Conservation (phyloP, 306 rosid species). For the Purshia tridentata region DNA sequence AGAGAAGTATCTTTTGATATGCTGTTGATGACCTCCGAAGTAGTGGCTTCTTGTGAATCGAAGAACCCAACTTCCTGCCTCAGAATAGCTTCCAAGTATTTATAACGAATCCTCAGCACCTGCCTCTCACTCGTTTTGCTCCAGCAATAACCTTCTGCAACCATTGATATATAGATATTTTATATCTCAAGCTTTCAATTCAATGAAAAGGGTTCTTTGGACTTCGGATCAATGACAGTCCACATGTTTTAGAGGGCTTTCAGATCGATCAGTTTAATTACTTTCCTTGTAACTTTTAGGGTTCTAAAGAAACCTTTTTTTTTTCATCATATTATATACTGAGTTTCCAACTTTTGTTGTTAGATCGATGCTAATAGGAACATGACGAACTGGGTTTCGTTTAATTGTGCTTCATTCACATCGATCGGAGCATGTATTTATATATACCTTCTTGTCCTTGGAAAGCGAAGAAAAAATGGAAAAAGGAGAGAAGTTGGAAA, state of each 20-base stretch:
- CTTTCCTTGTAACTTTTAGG: neutral
- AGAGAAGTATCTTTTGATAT: slow-evolving; percentile 88
- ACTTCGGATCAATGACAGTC: neutral
- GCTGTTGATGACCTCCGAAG: slow-evolving; percentile 77
- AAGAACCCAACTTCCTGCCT: slow-evolving; percentile 92
- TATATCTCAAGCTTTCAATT: neutral
- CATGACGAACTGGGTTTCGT: slow-evolving; percentile 6
- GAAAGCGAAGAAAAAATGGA: slow-evolving; percentile 31
- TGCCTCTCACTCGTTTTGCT: slow-evolving; percentile 96
- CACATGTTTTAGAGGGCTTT: neutral
- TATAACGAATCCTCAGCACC: slow-evolving; percentile 75
- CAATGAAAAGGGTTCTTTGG: neutral
- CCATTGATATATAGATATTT: neutral
- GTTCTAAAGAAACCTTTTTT: neutral
- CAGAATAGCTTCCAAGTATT: slow-evolving; percentile 84
- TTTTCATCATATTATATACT: neutral
- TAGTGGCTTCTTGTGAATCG: slow-evolving; percentile 81
- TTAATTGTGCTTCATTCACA: neutral
- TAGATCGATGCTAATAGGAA: neutral
- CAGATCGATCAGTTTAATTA: too few species aligned
- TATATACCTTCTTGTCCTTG: slow-evolving; percentile 22
- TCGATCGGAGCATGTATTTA: neutral
- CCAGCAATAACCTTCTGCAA: slow-evolving; percentile 95
- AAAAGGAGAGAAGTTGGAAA: slow-evolving; percentile 16
- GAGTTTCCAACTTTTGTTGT: neutral